Base-by-base conservation (phyloP, 208 protist species). In the Acanthamoeba divionensis region DNA sequence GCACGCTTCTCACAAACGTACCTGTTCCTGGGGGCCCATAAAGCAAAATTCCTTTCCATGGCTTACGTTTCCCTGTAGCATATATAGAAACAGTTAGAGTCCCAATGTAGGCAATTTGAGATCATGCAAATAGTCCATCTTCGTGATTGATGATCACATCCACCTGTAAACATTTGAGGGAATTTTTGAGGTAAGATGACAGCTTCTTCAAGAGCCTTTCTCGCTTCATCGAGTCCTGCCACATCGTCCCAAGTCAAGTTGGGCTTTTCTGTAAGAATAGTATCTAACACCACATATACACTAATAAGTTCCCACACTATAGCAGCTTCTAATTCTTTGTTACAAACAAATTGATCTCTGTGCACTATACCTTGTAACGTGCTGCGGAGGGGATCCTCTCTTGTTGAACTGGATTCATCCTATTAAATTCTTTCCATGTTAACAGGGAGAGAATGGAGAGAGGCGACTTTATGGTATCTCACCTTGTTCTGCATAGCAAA, bases 141-240 rank as follows among this genome's bases (percentile, higher is more conserved):
- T n/a, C n/a, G n/a, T n/a, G n/a, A n/a, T n/a, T n/a, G n/a, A n/a
- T n/a, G n/a, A 18, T n/a, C 15, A 24, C 69, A 57, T 45, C n/a
- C 12, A 47, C 97, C 98, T 2, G 88, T 92, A 92, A 99, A 99
- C 62, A 99, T 93, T 7, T 98, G 95, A 12, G 98, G 98, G 88
- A 98, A 98, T 77, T 95, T 96, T 21, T 96, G 91, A 2, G 99
- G 99, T 18, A 99, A 91, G 38, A 99, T 97, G 0, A 98, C 97
- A 24, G 98, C 98, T 89, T 99, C 98, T 63, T 98, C 95, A 12
- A 99, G 94, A 6, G 97, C 95, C 45, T 96, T 55, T 71, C 99
- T 98, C 57, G 98, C 99, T 12, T 95, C 92, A 15, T 96, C 94
- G 66, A 99, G 96, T 54, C 99, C 99, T 9, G 97, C 97, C n/a